Evolutionary conservation across 768 basidiomycete genomes (phyloP), one percentile per base, ranked within the genome.

Genomic region (Hypsizygus marmoreus): DNA sequence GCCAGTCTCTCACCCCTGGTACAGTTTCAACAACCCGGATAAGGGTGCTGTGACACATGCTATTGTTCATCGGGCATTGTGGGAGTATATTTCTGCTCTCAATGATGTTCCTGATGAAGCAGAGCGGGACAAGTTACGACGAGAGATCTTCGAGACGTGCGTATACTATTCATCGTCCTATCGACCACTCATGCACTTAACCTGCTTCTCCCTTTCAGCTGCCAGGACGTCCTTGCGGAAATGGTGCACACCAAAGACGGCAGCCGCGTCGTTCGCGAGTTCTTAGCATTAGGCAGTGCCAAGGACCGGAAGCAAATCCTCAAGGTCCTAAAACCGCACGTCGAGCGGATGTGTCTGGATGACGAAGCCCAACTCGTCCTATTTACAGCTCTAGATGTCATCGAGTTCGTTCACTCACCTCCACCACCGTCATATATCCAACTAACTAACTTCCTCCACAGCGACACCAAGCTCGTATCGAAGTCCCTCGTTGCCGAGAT

Each of bases 241-340:
- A 89, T 95, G 77, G 91, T 94, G 0, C 94, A 97, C 58, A 97
- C 94, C 12, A 91, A 82, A 59, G 90, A 95, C 55, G 94, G 94
- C 14, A 90, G 91, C 47, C 82, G 89, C 16, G 84, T 80, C 20
- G 92, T 89, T 3, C 82, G 94, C 32, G 86, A 93, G 51, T 89
- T 97, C 63, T 75, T 95, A 28, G 90, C 86, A 0, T 75, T 78
- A 33, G 91, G 91, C 4, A 81, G 77, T 10, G 91, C 94, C 4
- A 97, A 97, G 87, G 93, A 97, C 63, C 80, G 94, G 44, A 97
- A 97, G 76, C 84, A 86, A 51, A 91, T 95, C 40, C 72, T 95
- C 43, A 95, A 95, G 71, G 77, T 81, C 4, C 75, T 97, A 40
- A 94, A 93, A 55, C 91, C 92, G 1, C 92, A 97, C 56, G 74